phyloP scores from a whole-genome alignment of 108 stramenopile genomes.

The Bacterosira constricta region DNA sequence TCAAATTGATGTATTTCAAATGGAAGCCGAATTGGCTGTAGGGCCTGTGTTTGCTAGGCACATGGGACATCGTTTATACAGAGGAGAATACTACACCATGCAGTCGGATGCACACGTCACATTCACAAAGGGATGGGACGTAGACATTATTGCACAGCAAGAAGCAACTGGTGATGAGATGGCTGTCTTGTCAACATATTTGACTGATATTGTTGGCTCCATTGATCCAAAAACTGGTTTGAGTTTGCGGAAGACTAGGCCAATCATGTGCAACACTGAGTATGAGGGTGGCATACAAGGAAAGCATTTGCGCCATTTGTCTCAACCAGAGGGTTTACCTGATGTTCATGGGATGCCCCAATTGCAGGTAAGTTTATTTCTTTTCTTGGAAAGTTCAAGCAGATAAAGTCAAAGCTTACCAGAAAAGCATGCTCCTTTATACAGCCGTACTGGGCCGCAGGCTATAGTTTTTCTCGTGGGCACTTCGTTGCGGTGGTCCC shows the following conservation, averaged over 20 bases:
- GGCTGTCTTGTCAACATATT: constrained; percentile 66
- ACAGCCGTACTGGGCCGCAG: constrained; percentile 87
- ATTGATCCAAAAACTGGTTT: constrained; percentile 45
- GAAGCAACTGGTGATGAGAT: constrained; percentile 64
- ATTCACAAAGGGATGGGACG: constrained; percentile 75
- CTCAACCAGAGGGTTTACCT: constrained; percentile 56
- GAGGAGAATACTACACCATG: constrained; percentile 80
- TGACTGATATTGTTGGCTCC: constrained; percentile 54
- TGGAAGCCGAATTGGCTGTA: constrained; percentile 56
- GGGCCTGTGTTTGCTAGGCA: constrained; percentile 66
- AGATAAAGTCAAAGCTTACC: constrained; percentile 20
- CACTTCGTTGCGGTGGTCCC: constrained; percentile 55
- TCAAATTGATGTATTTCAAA: constrained; percentile 52
- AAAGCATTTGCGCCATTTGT: constrained; percentile 56
- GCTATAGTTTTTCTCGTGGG: constrained; percentile 67
- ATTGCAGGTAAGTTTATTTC: constrained; percentile 20
- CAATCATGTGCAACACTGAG: constrained; percentile 72
- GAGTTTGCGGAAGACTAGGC: constrained; percentile 50
- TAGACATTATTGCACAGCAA: constrained; percentile 57
- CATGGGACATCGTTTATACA: constrained; percentile 55
- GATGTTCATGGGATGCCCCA: constrained; percentile 52
- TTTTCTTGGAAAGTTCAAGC: background rate
- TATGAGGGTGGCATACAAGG: constrained; percentile 52
- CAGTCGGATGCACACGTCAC: constrained; percentile 83
- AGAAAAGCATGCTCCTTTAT: background rate